Evolutionary conservation across 345 rosid genomes (phyloP), one percentile per base, ranked within the genome.

Genomic region (Balakata baccata): DNA sequence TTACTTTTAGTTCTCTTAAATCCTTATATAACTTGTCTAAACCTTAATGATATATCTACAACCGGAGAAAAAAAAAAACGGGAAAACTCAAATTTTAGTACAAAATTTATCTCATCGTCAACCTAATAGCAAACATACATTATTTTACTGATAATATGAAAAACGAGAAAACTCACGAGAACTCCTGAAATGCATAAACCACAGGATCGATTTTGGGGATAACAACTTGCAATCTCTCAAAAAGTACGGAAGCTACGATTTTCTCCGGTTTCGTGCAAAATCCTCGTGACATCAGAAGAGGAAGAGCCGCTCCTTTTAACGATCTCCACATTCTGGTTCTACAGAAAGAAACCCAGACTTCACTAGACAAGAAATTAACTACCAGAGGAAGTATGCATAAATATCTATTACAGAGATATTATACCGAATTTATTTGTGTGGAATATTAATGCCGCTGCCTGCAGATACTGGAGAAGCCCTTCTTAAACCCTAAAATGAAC

Each of bases 211-310:
- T 89, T 83, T 91, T 87, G 22, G 98, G 99, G 56, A 92, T 77
- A 57, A 95, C 97, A 57, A 95, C 94, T 2, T 97, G 98, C 67
- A 92, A 77, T 78, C 99, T 86, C 91, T 92, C 99, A 67, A 95
- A 95, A 56, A 92, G 82, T 18, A 95, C 98, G n/a, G 97, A 92
- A 23, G 98, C 96, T 39, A 92, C 88, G 38, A 95, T 82, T 76
- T 89, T 87, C 29, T 89, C 92, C n/a, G 97, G 76, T 80, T 77
- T 84, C 68, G 92, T 84, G 76, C 86, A 83, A 71, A 89, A 87
- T 38, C 88, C 84, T 70, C 94, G 77, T 45, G 62, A 75, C 46
- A 75, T 51, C 52, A 53, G 52, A 14, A 86, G 81, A 66, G 84
- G 73, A 58, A 72, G 72, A 70, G 46, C 79, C 69, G 85, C 59